Base-by-base conservation (phyloP, 441 rosid species). In the Mallotus repandus region DNA sequence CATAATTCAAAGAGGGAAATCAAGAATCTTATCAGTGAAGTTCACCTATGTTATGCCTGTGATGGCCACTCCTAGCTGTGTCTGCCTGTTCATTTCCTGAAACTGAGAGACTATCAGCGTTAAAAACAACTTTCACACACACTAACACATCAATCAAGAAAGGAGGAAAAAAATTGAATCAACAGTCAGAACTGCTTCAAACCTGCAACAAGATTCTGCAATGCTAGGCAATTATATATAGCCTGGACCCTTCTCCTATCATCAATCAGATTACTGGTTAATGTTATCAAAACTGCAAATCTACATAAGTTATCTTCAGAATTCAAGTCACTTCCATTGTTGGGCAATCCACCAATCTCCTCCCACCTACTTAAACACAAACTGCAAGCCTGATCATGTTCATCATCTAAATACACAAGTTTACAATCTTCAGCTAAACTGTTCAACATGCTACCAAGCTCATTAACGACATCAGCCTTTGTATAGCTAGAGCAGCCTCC, bases 401-500 rank as follows among this genome's bases (percentile, higher is more conserved):
- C 18, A 5, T 65, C 56, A 10, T 25, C 69, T 22, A 73, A 61
- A 48, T 73, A 79, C 58, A 73, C 73, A 46, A 53, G 49, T 32
- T 54, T 66, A 63, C 92, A 86, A 43, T 66, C 81, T 64, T 81
- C 74, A 45, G 50, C 73, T 48, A 86, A 74, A 49, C 21, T 70
- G 45, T 52, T 75, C 66, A 81, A 45, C 55, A 73, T 58, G 15
- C 70, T 25, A 21, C 83, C 83, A 3, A 82, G 75, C 77, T 75
- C 80, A 15, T n/a, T 63, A 38, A 29, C 63, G 60, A 82, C 83
- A 74, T 85, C 86, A 0, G 1, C 45, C 65, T 73, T 74, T 1
- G 74, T 69, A 64, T 82, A 86, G 64, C 80, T 71, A 5, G 85
- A 85, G 81, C 89, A 88, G 57, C 79, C 79, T 9, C 83, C 61